Evolutionary conservation across 495 filamentous ascomycete species (phyloP).

Genomic region (Aspergillus bertholletiae): DNA sequence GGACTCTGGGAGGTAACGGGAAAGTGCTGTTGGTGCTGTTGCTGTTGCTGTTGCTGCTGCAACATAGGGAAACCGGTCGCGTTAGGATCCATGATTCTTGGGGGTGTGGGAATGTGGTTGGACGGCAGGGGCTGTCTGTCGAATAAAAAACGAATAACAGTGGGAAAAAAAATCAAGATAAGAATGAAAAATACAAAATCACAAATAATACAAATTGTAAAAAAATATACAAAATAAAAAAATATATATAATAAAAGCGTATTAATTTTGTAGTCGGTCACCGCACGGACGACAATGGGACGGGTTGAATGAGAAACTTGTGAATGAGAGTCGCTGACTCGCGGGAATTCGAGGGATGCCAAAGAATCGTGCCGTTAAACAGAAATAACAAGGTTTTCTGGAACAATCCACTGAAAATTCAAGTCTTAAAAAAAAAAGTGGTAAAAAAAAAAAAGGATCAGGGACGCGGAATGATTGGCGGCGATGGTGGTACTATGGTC

Average conservation of each 20-base stretch:
- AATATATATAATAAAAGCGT: not conserved
- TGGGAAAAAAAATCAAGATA: not conserved
- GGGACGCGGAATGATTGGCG: not conserved
- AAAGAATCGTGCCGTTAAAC: not conserved
- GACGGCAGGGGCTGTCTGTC: not conserved
- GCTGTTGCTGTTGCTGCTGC: slow-evolving; percentile 14
- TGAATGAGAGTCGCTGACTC: not conserved
- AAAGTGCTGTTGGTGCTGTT: slow-evolving; percentile 16
- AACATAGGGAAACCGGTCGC: slow-evolving; percentile 33
- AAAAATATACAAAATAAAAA: not conserved
- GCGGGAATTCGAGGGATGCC: not conserved
- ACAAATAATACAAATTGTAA: too few relatives aligned
- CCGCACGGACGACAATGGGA: not conserved
- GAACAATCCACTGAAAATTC: not conserved
- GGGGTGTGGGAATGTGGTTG: not conserved
- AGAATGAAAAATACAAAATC: not conserved
- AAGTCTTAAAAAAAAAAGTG: not conserved
- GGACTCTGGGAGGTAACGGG: slow-evolving; percentile 38
- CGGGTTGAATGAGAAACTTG: not conserved
- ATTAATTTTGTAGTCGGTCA: not conserved
- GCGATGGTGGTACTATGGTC: not conserved
- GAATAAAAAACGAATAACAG: not conserved
- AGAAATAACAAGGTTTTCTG: not conserved
- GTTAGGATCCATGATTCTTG: slow-evolving; percentile 40
- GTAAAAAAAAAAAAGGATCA: not conserved